A percentile compares a stretch with the other conserved stretches of the same genome.
phyloP scores from a whole-genome alignment of 495 filamentous ascomycete genomes.

The Oleoguttula mirabilis region DNA sequence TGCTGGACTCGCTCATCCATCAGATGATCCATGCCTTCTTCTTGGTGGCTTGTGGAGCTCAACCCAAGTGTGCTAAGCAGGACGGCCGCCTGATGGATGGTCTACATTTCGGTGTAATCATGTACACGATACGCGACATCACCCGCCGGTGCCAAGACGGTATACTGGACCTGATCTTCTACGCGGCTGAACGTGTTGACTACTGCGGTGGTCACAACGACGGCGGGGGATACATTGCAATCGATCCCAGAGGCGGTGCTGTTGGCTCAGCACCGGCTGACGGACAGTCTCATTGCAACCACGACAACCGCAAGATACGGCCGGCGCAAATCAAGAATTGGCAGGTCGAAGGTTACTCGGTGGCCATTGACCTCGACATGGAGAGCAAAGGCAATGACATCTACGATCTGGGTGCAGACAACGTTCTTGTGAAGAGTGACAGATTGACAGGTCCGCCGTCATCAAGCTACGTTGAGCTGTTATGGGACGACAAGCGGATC shows the following conservation, averaged over 20 bases:
- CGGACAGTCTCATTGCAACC: constrained; percentile 13
- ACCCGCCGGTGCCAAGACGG: not conserved
- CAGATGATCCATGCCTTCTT: constrained; percentile 25
- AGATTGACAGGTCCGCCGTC: constrained; percentile 13
- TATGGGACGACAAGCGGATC: constrained; percentile 15
- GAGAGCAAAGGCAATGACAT: constrained; percentile 11
- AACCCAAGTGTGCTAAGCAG: constrained; percentile 4
- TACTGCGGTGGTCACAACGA: not conserved
- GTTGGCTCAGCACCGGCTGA: not conserved
- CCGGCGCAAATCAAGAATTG: constrained; percentile 11
- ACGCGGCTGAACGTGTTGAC: not conserved
- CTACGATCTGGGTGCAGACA: constrained; percentile 5
- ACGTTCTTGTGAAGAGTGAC: constrained; percentile 1
- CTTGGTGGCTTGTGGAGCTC: constrained; percentile 16
- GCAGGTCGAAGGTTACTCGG: constrained; percentile 11
- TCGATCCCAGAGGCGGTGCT: not conserved
- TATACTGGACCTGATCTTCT: constrained; percentile 9
- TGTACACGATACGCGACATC: constrained; percentile 15
- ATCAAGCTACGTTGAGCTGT: constrained; percentile 13
- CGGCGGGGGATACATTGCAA: constrained; percentile 2
- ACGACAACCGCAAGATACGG: constrained; percentile 10
- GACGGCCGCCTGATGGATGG: constrained; percentile 14
- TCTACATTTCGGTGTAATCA: constrained; percentile 17
- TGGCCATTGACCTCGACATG: constrained; percentile 7
- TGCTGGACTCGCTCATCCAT: constrained; percentile 17